Base-by-base conservation (phyloP, 768 basidiomycete genomes). In the Lentinula edodes region DNA sequence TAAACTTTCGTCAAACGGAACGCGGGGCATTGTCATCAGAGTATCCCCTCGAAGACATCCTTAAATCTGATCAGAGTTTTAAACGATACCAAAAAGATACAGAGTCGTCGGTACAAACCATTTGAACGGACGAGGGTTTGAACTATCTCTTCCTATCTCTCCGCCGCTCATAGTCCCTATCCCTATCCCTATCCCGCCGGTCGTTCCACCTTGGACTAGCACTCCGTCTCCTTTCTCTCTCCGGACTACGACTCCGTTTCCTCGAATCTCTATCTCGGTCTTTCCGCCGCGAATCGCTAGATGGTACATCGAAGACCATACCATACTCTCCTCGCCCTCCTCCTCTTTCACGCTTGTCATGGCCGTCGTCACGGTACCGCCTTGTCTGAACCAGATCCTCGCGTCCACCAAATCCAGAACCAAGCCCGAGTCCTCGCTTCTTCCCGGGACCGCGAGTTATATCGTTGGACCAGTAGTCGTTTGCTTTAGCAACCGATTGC, bases 401-500 rank as follows among this genome's bases (percentile, higher is more conserved):
- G 38, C 91, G 80, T 32, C 92, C 91, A 0, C 75, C 92, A 66
- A 87, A 93, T 3, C 83, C 81, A 28, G 74, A 93, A 3, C 83
- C 81, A 28, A 73, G 74, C 20, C 71, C 67, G 20, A 74, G 70
- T 34, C 66, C 62, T 74, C 75, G 23, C 71, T 67, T 20, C 74
- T 70, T 36, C 64, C 71, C 66, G 1, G 82, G 74, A 8, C 76
- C 82, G 62, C 83, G 75, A 67, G 80, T 83, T 60, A 88, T 83
- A 61, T 90, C 78, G 74, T 93, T 94, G 4, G 92, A 90, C 92
- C 93, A 95, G 12, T 76, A 71, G 9, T 76, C 85, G 71, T 96
- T 95, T 53, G 93, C 74, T 53, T 89, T 89, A 3, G 95, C 90
- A 54, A 99, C 96, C 13, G 95, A 97, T 80, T 98, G 95, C 7